Conservation (phyloP, 805 yeast species). For the Sugiyamaella qingdaonensis region DNA sequence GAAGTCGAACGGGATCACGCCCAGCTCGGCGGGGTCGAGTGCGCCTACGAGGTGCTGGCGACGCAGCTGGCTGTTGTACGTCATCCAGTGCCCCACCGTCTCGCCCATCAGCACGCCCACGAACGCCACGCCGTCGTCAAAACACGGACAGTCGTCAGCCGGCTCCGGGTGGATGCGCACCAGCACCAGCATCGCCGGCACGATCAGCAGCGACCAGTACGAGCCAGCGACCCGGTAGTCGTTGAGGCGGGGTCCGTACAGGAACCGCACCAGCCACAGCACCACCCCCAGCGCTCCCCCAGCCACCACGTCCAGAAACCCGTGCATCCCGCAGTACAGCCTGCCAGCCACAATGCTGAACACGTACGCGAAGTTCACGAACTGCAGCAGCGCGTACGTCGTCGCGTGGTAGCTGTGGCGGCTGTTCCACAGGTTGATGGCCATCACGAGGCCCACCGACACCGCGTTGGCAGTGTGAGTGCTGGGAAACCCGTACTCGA, state of each 20-base stretch:
- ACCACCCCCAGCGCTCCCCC: conserved; percentile 64
- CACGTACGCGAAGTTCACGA: conserved; percentile 44
- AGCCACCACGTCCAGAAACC: conserved; percentile 65
- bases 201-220: conserved; percentile 12
- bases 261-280: conserved; percentile 47
- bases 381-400: conserved; percentile 8
- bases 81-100: conserved; percentile 55
- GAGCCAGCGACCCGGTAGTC: conserved; percentile 32
- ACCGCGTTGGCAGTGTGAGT: conserved; percentile 95
- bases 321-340: conserved; percentile 97
- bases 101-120: conserved; percentile 81
- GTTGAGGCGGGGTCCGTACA: conserved; percentile 45
- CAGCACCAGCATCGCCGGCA: conserved; percentile 37
- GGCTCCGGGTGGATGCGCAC: conserved; percentile 77
- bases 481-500: conserved; percentile 93
- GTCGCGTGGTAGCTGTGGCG: background rate
- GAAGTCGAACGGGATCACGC: conserved; percentile 20
- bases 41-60: conserved; percentile 21
- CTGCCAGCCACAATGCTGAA: conserved; percentile 71
- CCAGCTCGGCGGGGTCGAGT: conserved; percentile 1
- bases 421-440: conserved; percentile 21
- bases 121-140: conserved; percentile 91
- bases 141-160: conserved; percentile 92
- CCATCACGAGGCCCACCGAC: conserved; percentile 59
- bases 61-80: conserved; percentile 9